A percentile compares a stretch with the other conserved stretches of the same genome.
Evolutionary conservation across 768 basidiomycete genomes (phyloP).

Genomic region (Sporobolomyces phaffii): DNA sequence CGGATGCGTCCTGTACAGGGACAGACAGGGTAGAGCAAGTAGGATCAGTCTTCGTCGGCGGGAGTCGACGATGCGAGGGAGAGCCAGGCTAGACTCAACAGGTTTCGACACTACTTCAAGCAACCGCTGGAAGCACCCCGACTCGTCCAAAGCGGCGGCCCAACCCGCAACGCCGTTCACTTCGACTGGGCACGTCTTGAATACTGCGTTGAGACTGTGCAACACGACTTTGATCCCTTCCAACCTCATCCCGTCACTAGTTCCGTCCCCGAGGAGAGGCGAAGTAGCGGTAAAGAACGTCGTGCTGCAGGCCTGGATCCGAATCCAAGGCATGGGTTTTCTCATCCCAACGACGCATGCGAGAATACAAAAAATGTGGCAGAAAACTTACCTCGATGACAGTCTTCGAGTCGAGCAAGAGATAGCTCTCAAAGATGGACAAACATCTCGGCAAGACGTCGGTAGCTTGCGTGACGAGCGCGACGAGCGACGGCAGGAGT

Average conservation of each 20-base stretch:
- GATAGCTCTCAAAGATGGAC: constrained; percentile 67
- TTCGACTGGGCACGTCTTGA: constrained; percentile 63
- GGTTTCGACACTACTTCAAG: constrained; percentile 53
- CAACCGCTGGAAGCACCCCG: constrained; percentile 64
- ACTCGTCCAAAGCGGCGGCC: constrained; percentile 66
- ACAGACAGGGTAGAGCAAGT: no score
- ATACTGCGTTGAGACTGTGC: constrained; percentile 56
- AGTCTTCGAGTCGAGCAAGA: constrained; percentile 60
- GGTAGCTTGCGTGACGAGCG: constrained; percentile 61
- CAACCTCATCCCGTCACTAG: constrained; percentile 62
- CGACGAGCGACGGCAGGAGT: constrained; percentile 58
- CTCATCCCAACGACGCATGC: background rate
- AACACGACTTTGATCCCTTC: constrained; percentile 49
- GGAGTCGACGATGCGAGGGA: background rate
- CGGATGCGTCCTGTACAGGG: constrained; percentile 28
- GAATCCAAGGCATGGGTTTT: background rate
- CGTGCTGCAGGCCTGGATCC: constrained; percentile 13
- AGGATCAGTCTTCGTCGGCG: background rate
- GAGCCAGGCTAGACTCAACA: background rate
- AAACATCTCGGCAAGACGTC: constrained; percentile 67
- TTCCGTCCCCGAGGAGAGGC: constrained; percentile 50
- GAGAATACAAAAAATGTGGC: no score
- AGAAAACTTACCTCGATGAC: constrained; percentile 57
- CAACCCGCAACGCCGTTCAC: constrained; percentile 61
- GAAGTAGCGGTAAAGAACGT: constrained; percentile 49